Evolutionary conservation across 1,284 basidiomycete genomes (phyloP).

Genomic region (Leccinum variabile): DNA sequence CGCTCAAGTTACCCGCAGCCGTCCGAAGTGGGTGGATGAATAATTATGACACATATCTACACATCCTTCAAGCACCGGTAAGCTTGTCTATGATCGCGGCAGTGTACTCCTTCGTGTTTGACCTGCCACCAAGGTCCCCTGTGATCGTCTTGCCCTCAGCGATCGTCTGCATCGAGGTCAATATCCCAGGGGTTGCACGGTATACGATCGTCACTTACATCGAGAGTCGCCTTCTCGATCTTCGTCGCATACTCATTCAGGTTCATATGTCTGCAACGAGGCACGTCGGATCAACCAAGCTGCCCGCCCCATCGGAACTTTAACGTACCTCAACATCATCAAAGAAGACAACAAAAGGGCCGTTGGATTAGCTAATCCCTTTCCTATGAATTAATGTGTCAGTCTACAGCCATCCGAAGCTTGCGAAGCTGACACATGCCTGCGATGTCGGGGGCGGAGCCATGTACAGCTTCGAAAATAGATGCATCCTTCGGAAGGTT

Average conservation of each 20-base stretch:
- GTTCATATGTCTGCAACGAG: slow-evolving; percentile 82
- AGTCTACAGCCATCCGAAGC: slow-evolving; percentile 5
- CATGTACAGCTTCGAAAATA: slow-evolving; percentile 99
- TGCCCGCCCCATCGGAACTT: slow-evolving; percentile 9
- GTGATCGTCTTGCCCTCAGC: slow-evolving; percentile 93
- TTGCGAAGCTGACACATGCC: slow-evolving; percentile 42
- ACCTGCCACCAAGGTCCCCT: slow-evolving; percentile 89
- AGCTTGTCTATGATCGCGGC: slow-evolving; percentile 83
- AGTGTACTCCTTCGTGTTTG: slow-evolving; percentile 87
- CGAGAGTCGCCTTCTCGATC: slow-evolving; percentile 90
- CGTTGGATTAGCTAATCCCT: slow-evolving; percentile 97
- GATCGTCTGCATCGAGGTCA: slow-evolving; percentile 67
- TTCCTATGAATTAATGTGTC: slow-evolving; percentile 55
- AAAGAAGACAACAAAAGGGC: slow-evolving; percentile 92
- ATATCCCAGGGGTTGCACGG: slow-evolving; percentile 16
- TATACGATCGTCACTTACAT: slow-evolving; percentile 51
- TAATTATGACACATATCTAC: slow-evolving; percentile 18
- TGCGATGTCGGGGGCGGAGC: slow-evolving; percentile 89
- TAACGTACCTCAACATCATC: slow-evolving; percentile 90
- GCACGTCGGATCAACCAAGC: slow-evolving; percentile 27
- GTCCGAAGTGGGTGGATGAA: slow-evolving; percentile 6
- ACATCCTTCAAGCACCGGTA: slow-evolving; percentile 38
- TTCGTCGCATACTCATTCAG: slow-evolving; percentile 82
- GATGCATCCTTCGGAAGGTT: slow-evolving; percentile 78
- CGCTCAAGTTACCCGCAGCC: slow-evolving; percentile 19